Conservation (phyloP, 208 protist genomes). For the Kentomonas sorsogonicus region DNA sequence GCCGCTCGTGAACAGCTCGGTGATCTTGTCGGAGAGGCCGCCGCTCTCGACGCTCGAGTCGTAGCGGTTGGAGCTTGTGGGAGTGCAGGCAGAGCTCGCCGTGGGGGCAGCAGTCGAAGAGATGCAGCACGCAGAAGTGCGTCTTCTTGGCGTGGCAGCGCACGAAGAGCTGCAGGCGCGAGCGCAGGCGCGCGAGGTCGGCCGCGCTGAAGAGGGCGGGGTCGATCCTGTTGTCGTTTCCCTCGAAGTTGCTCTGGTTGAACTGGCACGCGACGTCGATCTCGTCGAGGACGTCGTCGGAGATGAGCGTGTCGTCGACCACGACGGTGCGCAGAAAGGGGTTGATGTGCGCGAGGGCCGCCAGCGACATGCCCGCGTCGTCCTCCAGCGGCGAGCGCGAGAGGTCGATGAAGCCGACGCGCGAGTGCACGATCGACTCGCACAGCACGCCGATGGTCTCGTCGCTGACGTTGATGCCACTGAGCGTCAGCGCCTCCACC, state of each 20-base stretch:
- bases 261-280: conserved; percentile 88
- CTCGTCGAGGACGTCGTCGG: conserved; percentile 81
- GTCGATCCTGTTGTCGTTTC: conserved; percentile 43
- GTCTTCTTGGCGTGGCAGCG: conserved; percentile 38
- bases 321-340: conserved; percentile 83
- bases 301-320: conserved; percentile 81
- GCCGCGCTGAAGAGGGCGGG: conserved; percentile 31
- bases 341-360: conserved; percentile 76
- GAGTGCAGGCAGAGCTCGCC: conserved; percentile 75
- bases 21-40: conserved; percentile 63
- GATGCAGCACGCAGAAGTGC: conserved; percentile 68
- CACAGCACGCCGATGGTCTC: conserved; percentile 71
- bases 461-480: conserved; percentile 78
- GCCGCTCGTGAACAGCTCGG: conserved; percentile 56
- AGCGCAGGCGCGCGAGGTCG: conserved; percentile 54
- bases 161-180: conserved; percentile 62
- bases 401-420: conserved; percentile 80
- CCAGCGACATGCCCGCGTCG: conserved; percentile 72
- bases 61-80: conserved; percentile 47
- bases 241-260: conserved; percentile 87
- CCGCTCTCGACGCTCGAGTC: conserved; percentile 16
- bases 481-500: conserved; percentile 77
- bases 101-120: conserved; percentile 75
- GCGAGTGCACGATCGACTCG: conserved; percentile 66
- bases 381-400: conserved; percentile 81